Evolutionary conservation across 768 basidiomycete species (phyloP).

Genomic region (Multifurca ochricompacta): DNA sequence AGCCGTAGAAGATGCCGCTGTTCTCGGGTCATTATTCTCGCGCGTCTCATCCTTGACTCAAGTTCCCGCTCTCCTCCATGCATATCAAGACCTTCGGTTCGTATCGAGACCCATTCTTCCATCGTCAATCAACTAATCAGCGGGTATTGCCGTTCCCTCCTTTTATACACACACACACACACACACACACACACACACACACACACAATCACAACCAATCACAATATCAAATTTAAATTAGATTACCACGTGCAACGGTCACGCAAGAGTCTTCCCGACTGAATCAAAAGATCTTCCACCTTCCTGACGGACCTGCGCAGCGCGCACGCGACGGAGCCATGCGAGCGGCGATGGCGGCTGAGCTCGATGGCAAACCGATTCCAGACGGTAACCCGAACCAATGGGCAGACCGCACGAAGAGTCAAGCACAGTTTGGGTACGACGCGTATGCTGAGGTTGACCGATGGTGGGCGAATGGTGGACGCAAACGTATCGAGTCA

Average conservation of each 20-base stretch:
- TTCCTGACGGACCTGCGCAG: slow-evolving; percentile 46
- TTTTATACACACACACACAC: background rate
- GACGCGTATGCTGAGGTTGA: slow-evolving; percentile 45
- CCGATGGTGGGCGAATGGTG: slow-evolving; percentile 37
- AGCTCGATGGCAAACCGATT: slow-evolving; percentile 23
- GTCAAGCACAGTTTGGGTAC: slow-evolving; percentile 39
- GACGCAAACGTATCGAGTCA: slow-evolving; percentile 16
- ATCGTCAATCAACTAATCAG: too few species aligned
- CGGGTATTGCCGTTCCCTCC: background rate
- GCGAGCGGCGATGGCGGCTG: slow-evolving; percentile 38
- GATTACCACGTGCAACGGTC: slow-evolving; percentile 36
- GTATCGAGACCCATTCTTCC: background rate
- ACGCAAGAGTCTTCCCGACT: slow-evolving; percentile 42
- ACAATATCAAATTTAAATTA: too few species aligned
- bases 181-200: too few species aligned
- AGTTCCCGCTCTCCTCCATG: slow-evolving; percentile 38
- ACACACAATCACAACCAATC: too few species aligned
- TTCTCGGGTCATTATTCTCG: slow-evolving; percentile 41
- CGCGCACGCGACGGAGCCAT: slow-evolving; percentile 41
- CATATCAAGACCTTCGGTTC: slow-evolving; percentile 42
- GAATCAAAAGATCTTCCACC: slow-evolving; percentile 48
- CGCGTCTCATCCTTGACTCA: slow-evolving; percentile 36
- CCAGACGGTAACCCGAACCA: slow-evolving; percentile 39
- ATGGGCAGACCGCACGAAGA: slow-evolving; percentile 51
- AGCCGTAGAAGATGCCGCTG: slow-evolving; percentile 44